Conservation (phyloP, 768 basidiomycete genomes). For the Myochromella boudieri region DNA sequence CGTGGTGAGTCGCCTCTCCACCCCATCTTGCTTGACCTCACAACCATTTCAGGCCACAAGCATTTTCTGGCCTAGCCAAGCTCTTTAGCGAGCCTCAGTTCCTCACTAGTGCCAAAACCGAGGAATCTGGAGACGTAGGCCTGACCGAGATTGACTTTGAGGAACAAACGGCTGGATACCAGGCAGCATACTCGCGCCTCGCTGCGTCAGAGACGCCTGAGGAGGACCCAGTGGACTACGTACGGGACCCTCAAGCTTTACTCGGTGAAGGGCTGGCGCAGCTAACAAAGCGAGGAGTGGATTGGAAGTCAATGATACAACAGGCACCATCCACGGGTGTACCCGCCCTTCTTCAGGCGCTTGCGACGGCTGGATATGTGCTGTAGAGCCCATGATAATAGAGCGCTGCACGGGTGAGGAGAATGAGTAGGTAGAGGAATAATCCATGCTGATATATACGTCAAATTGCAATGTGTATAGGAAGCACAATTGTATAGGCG, state of each 20-base stretch:
- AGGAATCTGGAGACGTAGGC: conserved; percentile 52
- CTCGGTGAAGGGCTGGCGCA: conserved; percentile 46
- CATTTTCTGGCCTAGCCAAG: conserved; percentile 69
- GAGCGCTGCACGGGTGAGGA: background rate
- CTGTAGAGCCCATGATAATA: no score
- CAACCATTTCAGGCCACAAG: conserved; percentile 56
- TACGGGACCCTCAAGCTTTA: conserved; percentile 54
- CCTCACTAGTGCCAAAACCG: conserved; percentile 40
- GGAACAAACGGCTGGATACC: conserved; percentile 88
- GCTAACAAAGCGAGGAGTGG: conserved; percentile 35
- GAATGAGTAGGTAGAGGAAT: background rate
- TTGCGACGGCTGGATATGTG: conserved; percentile 25
- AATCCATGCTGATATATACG: no score
- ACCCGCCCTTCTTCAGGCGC: conserved; percentile 25
- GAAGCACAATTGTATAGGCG: no score
- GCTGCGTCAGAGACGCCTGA: conserved; percentile 71
- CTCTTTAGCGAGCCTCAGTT: conserved; percentile 80
- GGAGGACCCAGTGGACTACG: conserved; percentile 62
- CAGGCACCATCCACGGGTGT: conserved; percentile 35
- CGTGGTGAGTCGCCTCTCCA: conserved; percentile 52
- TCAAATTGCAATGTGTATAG: no score
- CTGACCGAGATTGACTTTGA: conserved; percentile 85
- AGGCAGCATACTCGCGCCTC: conserved; percentile 89
- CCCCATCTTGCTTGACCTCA: background rate
- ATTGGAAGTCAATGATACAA: conserved; percentile 35